Conservation (phyloP, 202 grass and related monocot species). For the Setaria viridis region DNA sequence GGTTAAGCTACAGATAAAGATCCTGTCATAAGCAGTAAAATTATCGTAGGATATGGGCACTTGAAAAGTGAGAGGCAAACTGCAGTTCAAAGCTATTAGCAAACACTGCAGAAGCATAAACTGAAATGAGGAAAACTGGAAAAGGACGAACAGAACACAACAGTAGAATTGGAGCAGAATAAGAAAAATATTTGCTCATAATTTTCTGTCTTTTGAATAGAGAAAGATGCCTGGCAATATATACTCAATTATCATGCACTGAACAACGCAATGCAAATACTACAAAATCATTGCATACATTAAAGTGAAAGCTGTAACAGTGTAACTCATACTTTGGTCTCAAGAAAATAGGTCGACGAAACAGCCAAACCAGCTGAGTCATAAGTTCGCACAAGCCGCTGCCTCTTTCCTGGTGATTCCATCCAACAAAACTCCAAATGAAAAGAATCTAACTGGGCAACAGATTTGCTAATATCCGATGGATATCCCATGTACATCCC, state of each 20-base stretch:
- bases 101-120: neutral
- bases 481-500: slow-evolving; percentile 97
- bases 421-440: slow-evolving; percentile 97
- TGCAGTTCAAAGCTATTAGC: neutral
- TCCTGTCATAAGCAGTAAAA: neutral
- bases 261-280: neutral
- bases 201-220: neutral
- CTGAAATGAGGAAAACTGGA: neutral
- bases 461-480: slow-evolving; percentile 74
- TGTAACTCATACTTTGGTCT: slow-evolving; percentile 64
- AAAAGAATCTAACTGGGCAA: slow-evolving; percentile 75
- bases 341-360: slow-evolving; percentile 79
- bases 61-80: neutral
- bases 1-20: neutral
- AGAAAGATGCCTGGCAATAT: slow-evolving; percentile 7
- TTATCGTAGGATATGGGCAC: neutral
- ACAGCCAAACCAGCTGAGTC: slow-evolving; percentile 80
- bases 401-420: slow-evolving; percentile 77
- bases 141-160: neutral
- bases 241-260: slow-evolving; percentile 8
- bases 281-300: slow-evolving; percentile 24
- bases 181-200: neutral
- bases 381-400: slow-evolving; percentile 76
- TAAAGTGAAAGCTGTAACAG: neutral
- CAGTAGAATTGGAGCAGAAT: slow-evolving; percentile 11